Percentiles rank a stretch among this genome's conserved stretches.
phyloP scores from a whole-genome alignment of 306 rosid genomes.

The Chamaecrista fasciculata region DNA sequence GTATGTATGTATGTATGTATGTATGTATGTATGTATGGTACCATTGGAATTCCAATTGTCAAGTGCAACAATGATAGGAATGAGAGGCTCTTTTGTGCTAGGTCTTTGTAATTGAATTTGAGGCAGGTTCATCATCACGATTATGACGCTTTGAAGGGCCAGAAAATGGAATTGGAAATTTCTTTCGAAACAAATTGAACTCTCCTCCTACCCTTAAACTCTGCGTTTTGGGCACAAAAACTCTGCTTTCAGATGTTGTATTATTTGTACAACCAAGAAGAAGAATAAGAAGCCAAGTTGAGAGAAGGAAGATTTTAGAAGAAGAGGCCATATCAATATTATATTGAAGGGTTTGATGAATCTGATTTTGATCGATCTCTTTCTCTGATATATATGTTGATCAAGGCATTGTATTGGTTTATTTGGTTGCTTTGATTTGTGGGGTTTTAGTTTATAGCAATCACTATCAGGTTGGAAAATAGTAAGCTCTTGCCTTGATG shows the following conservation, averaged over 20 bases:
- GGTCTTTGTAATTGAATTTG: background rate
- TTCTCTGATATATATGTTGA: too few relatives aligned
- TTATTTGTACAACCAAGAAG: background rate
- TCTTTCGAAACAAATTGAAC: background rate
- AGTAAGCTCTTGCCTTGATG: too few relatives aligned
- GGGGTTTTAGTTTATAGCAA: too few relatives aligned
- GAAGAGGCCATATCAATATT: slow-evolving; percentile 17
- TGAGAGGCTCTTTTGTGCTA: background rate
- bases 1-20: too few relatives aligned
- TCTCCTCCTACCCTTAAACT: background rate
- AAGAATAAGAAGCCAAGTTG: background rate
- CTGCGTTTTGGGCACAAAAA: background rate
- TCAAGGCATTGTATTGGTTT: too few relatives aligned
- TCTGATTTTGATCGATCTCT: too few relatives aligned
- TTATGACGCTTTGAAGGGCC: background rate
- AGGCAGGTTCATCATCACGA: too few relatives aligned
- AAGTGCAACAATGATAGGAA: too few relatives aligned
- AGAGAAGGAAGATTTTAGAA: background rate
- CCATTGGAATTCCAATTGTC: too few relatives aligned
- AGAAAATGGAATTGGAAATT: background rate
- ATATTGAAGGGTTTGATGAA: background rate
- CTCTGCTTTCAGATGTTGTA: background rate
- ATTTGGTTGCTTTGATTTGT: too few relatives aligned
- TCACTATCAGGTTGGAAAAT: too few relatives aligned
- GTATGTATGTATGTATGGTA: too few relatives aligned